Conservation (phyloP, 257 asterid species). For the Jacaranda mimosifolia region DNA sequence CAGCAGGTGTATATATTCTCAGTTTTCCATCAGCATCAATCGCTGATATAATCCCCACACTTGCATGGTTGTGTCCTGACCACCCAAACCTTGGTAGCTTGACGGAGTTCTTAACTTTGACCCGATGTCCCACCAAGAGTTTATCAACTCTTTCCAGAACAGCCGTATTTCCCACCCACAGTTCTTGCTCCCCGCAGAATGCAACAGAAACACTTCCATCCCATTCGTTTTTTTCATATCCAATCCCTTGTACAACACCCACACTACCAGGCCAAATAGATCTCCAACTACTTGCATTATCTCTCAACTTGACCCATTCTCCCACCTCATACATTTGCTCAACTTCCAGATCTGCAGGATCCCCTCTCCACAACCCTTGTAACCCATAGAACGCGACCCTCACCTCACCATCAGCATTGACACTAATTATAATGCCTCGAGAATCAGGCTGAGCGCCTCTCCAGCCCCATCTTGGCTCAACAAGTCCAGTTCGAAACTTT, state of each 20-base stretch:
- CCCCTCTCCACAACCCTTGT: slow-evolving; percentile 90
- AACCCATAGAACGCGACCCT: slow-evolving; percentile 76
- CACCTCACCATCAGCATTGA: slow-evolving; percentile 91
- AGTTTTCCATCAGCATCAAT: slow-evolving; percentile 94
- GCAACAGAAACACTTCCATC: slow-evolving; percentile 69
- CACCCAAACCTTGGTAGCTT: slow-evolving; percentile 95
- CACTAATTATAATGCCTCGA: slow-evolving; percentile 76
- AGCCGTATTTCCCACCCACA: slow-evolving; percentile 68
- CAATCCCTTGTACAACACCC: slow-evolving; percentile 90
- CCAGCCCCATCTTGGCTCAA: slow-evolving; percentile 99
- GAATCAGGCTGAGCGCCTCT: slow-evolving; percentile 78
- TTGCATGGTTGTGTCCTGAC: slow-evolving; percentile 89
- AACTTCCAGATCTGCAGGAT: slow-evolving; percentile 85
- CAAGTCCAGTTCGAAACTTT: slow-evolving; percentile 72
- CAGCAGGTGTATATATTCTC: slow-evolving; percentile 89
- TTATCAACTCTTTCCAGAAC: slow-evolving; percentile 63
- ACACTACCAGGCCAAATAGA: slow-evolving; percentile 78
- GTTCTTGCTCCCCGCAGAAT: slow-evolving; percentile 93
- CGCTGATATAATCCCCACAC: slow-evolving; percentile 81
- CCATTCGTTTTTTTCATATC: slow-evolving; percentile 74
- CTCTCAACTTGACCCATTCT: slow-evolving; percentile 87
- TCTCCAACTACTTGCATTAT: slow-evolving; percentile 68
- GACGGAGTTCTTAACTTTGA: slow-evolving; percentile 64
- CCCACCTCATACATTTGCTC: slow-evolving; percentile 83
- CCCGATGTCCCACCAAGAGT: slow-evolving; percentile 71